These are phyloP conservation scores for Eucalyptus brandiana DNA, from an alignment of 345 rosid genomes.

Conservation along the genomic window DNA sequence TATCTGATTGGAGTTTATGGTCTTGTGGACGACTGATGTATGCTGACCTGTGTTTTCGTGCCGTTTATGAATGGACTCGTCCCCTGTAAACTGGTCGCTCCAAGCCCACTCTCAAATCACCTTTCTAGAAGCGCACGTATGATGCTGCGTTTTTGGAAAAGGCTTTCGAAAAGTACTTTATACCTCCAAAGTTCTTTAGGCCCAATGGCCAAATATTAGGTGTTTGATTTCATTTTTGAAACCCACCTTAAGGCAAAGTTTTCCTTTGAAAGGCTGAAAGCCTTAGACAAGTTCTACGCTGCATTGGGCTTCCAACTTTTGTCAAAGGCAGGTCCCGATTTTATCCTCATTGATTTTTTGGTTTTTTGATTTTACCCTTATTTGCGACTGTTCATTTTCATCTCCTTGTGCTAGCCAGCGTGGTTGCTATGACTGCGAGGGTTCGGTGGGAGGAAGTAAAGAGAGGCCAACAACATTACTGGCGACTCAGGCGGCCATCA, in stretches of 20 bases:
- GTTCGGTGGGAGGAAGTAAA: too few relatives aligned
- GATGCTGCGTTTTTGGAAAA: too few relatives aligned
- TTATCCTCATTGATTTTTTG: too few relatives aligned
- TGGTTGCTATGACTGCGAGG: too few relatives aligned
- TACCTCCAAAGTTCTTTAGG: rapidly evolving
- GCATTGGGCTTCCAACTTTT: too few relatives aligned
- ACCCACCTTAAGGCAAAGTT: too few relatives aligned
- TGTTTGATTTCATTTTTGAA: too few relatives aligned
- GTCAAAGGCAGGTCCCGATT: rapidly evolving
- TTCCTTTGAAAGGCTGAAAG: too few relatives aligned
- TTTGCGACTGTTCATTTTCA: too few relatives aligned
- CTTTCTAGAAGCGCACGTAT: background rate
- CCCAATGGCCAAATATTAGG: too few relatives aligned
- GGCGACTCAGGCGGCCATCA: rapidly evolving
- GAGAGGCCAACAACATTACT: too few relatives aligned
- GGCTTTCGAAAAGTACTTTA: rapidly evolving
- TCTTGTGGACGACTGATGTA: background rate
- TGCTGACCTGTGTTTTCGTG: background rate
- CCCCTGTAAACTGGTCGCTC: background rate
- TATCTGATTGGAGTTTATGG: background rate
- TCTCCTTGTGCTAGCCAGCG: too few relatives aligned
- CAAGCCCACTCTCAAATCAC: background rate
- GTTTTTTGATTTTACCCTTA: rapidly evolving
- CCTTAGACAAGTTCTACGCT: rapidly evolving
- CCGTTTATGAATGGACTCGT: background rate